Percentiles rank a stretch among this genome's conserved stretches.
phyloP scores from a whole-genome alignment of 2,329 filamentous ascomycete species.

The Aspergillus aculeatus region DNA sequence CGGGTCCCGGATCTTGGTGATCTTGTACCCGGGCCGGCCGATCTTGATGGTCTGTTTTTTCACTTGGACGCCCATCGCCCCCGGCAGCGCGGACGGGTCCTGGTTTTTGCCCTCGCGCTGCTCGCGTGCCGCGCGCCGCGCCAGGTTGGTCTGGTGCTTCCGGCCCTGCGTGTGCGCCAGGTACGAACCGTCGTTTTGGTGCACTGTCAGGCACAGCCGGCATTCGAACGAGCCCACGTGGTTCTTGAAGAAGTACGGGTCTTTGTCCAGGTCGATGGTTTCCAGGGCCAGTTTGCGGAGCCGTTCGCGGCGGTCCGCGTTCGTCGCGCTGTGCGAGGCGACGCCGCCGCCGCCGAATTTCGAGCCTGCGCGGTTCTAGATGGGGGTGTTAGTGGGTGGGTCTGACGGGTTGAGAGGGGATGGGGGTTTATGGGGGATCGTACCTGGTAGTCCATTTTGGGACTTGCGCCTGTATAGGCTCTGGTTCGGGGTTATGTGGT shows the following conservation, averaged over 20 bases:
- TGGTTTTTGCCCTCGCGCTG: slow-evolving; percentile 76
- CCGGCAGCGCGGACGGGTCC: slow-evolving; percentile 65
- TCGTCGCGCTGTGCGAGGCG: slow-evolving; percentile 87
- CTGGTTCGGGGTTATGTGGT: not conserved
- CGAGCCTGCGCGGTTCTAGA: slow-evolving; percentile 85
- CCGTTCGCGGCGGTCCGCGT: slow-evolving; percentile 94
- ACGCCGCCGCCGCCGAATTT: slow-evolving; percentile 98
- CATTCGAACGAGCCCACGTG: slow-evolving; percentile 98
- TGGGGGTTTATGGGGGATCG: not conserved
- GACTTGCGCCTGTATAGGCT: not conserved
- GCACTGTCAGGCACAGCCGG: slow-evolving; percentile 91
- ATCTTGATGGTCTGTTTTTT: slow-evolving; percentile 89
- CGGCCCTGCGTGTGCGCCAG: slow-evolving; percentile 97
- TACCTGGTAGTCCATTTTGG: slow-evolving; percentile 54
- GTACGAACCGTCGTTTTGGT: slow-evolving; percentile 98
- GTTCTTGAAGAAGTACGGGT: slow-evolving; percentile 99
- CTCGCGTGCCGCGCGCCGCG: slow-evolving; percentile 90
- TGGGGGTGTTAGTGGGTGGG: slow-evolving; percentile 12
- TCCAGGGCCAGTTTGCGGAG: slow-evolving; percentile 97
- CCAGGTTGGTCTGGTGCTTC: slow-evolving; percentile 98
- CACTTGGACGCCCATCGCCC: slow-evolving; percentile 75
- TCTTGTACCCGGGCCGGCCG: slow-evolving; percentile 92
- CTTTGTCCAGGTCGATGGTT: slow-evolving; percentile 98
- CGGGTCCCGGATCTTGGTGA: slow-evolving; percentile 91
- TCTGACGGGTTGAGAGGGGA: not conserved